Evolutionary conservation across 1,284 basidiomycete species (phyloP).

Genomic region (Ceratobasidium sp.): DNA sequence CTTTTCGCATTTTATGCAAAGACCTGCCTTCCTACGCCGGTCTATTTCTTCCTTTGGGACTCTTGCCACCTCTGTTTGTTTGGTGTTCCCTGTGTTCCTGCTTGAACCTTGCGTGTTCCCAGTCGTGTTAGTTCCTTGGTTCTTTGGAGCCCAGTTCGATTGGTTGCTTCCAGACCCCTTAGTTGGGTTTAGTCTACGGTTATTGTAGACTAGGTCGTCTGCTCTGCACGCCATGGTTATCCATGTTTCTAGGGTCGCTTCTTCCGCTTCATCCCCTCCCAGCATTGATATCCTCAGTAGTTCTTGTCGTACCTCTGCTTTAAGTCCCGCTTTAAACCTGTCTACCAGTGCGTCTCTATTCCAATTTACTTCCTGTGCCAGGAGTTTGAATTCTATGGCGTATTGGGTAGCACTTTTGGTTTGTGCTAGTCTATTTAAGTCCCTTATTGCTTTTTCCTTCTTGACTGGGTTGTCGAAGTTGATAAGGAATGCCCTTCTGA

Average conservation of each 20-base stretch:
- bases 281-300: background rate
- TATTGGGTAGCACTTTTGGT: background rate
- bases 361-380: slow-evolving; percentile 17
- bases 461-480: background rate
- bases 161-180: background rate
- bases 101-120: background rate
- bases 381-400: background rate
- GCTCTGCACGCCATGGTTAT: background rate
- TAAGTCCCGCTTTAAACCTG: background rate
- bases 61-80: background rate
- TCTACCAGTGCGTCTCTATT: background rate
- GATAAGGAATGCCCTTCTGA: background rate
- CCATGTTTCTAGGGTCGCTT: background rate
- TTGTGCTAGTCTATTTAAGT: background rate
- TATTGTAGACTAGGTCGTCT: background rate
- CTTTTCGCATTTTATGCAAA: slow-evolving; percentile 18
- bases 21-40: background rate
- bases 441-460: background rate
- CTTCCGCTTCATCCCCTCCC: background rate
- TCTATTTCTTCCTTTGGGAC: slow-evolving; percentile 18
- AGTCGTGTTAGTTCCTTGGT: background rate
- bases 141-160: background rate
- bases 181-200: background rate
- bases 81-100: background rate
- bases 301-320: background rate